Percentiles rank a stretch among this genome's conserved stretches.
Evolutionary conservation across 257 asterid genomes (phyloP).

Genomic region (Nicotiana attenuata): DNA sequence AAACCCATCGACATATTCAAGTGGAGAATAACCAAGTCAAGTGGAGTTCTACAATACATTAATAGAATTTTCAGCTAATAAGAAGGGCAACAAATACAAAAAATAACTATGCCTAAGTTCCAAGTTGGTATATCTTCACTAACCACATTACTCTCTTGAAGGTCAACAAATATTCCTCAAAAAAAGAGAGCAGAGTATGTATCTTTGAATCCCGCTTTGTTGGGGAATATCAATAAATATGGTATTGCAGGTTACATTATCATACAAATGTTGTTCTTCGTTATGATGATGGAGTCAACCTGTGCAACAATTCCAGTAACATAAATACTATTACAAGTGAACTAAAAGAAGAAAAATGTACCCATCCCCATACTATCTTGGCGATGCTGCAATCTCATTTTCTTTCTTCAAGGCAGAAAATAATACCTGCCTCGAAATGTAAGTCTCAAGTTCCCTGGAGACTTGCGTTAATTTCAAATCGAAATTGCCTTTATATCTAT

Average conservation of each 20-base stretch:
- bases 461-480: constrained; percentile 76
- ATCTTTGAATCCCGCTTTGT: constrained; percentile 2
- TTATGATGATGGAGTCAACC: constrained; percentile 1
- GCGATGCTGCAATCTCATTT: constrained; percentile 47
- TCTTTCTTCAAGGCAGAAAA: constrained; percentile 59
- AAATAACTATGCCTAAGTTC: too few species aligned
- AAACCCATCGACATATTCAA: too few species aligned
- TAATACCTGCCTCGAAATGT: constrained; percentile 73
- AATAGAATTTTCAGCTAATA: too few species aligned
- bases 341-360: neutral
- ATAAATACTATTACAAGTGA: constrained; percentile 1
- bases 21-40: neutral
- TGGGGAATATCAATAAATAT: neutral
- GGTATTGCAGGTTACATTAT: neutral
- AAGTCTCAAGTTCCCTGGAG: constrained; percentile 75
- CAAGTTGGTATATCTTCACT: too few species aligned
- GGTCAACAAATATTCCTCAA: neutral
- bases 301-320: neutral
- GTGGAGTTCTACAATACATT: too few species aligned
- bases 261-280: neutral
- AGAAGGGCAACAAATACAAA: too few species aligned
- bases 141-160: too few species aligned
- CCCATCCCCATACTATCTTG: constrained; percentile 23
- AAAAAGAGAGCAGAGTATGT: neutral
- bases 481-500: constrained; percentile 56